Conservation (phyloP, 2,329 filamentous ascomycete genomes). For the Penicillium olsonii region DNA sequence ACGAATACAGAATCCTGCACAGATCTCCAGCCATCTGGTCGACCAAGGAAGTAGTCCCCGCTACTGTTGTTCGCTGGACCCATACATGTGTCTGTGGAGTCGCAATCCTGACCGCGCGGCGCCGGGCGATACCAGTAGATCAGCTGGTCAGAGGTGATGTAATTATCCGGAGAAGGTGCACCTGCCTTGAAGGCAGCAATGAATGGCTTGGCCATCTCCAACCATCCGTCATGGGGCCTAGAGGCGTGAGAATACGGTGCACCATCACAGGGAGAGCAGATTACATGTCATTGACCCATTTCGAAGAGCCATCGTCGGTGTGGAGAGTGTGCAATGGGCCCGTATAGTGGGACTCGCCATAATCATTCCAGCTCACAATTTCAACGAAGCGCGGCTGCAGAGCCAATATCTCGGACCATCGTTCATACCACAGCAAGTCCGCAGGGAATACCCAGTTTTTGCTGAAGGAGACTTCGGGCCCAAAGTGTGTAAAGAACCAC, state of each 20-base stretch:
- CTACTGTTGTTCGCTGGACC: constrained; percentile 44
- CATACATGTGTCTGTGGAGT: constrained; percentile 52
- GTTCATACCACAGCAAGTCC: constrained; percentile 47
- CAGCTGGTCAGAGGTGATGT: constrained; percentile 53
- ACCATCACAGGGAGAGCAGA: too few relatives aligned
- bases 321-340: constrained; percentile 48
- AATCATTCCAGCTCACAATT: constrained; percentile 54
- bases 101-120: constrained; percentile 49
- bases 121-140: constrained; percentile 60
- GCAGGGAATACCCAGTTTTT: constrained; percentile 56
- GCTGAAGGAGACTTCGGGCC: constrained; percentile 45
- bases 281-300: constrained; percentile 53
- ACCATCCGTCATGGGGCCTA: constrained; percentile 55
- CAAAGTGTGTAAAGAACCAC: constrained; percentile 57
- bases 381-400: constrained; percentile 52
- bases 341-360: constrained; percentile 58
- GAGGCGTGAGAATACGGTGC: too few relatives aligned
- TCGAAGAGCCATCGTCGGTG: constrained; percentile 43
- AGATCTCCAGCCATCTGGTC: constrained; percentile 53
- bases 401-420: constrained; percentile 45
- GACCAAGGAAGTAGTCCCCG: constrained; percentile 56
- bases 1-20: constrained; percentile 55
- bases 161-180: constrained; percentile 31
- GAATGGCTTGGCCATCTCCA: constrained; percentile 56
- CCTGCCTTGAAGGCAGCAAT: constrained; percentile 56